phyloP scores from a whole-genome alignment of 2,329 filamentous ascomycete species.

The Mollisiaceae sp. region DNA sequence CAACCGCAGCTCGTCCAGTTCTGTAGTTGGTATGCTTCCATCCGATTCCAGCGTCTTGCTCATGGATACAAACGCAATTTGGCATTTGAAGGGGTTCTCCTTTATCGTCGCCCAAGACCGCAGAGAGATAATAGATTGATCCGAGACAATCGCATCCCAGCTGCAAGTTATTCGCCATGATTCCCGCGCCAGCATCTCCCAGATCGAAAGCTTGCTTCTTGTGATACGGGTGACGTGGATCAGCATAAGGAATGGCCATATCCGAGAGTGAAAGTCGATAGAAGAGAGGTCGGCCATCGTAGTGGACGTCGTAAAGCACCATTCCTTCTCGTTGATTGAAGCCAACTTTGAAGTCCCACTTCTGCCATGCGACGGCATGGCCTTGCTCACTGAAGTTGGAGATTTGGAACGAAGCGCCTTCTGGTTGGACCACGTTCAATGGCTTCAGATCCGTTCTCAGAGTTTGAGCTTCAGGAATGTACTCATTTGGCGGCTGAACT shows the following conservation, averaged over 20 bases:
- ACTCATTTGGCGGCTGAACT: conserved; percentile 63
- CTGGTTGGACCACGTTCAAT: conserved; percentile 66
- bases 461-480: conserved; percentile 65
- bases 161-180: conserved; percentile 72
- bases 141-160: conserved; percentile 74
- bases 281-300: conserved; percentile 67
- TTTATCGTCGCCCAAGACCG: conserved; percentile 62
- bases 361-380: conserved; percentile 67
- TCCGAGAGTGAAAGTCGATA: conserved; percentile 70
- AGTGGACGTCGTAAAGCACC: conserved; percentile 69
- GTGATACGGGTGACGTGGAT: conserved; percentile 70
- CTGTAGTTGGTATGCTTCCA: conserved; percentile 76
- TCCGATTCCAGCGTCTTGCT: conserved; percentile 69
- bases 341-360: conserved; percentile 65
- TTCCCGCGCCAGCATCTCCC: conserved; percentile 68
- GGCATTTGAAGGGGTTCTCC: conserved; percentile 63
- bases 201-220: conserved; percentile 75
- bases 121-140: conserved; percentile 70
- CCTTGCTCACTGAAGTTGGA: conserved; percentile 56
- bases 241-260: conserved; percentile 64
- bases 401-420: conserved; percentile 66
- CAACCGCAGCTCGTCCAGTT: conserved; percentile 65
- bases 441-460: conserved; percentile 67
- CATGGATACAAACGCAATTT: conserved; percentile 73
- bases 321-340: conserved; percentile 70